Percentiles rank a stretch among this genome's conserved stretches.
Evolutionary conservation across 352 stramenopile species (phyloP).

Genomic region (Elongisporangium undulatum): DNA sequence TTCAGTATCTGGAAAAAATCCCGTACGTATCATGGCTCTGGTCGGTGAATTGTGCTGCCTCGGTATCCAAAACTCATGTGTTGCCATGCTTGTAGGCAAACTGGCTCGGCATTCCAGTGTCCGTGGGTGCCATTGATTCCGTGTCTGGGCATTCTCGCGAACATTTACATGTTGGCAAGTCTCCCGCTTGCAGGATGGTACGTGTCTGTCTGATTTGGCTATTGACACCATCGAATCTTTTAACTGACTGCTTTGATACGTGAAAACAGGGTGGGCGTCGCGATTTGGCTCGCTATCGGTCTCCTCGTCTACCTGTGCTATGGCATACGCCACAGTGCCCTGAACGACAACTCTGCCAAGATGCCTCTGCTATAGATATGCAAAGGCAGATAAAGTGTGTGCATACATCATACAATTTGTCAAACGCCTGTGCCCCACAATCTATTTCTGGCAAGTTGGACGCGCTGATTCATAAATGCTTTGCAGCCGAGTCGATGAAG

Average conservation of each 20-base stretch:
- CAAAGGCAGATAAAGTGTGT: too few species aligned
- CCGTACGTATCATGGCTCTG: slow-evolving; percentile 18
- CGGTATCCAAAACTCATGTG: background rate
- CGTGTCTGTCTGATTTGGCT: slow-evolving; percentile 4
- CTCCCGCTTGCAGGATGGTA: slow-evolving; percentile 54
- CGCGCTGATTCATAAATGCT: background rate
- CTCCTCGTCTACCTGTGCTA: slow-evolving; percentile 74
- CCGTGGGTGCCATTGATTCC: slow-evolving; percentile 53
- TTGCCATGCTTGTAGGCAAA: slow-evolving; percentile 8
- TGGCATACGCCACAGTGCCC: slow-evolving; percentile 69
- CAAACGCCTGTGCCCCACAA: too few species aligned
- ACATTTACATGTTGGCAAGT: slow-evolving; percentile 67
- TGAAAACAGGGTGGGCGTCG: slow-evolving; percentile 55
- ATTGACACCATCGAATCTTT: background rate
- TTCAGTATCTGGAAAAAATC: slow-evolving; percentile 56
- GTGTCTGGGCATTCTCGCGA: slow-evolving; percentile 54
- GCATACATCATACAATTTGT: too few species aligned
- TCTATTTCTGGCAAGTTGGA: too few species aligned
- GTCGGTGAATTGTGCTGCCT: background rate
- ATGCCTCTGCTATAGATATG: slow-evolving; percentile 11
- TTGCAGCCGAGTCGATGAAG: background rate
- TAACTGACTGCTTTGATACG: background rate
- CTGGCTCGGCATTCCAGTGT: slow-evolving; percentile 49
- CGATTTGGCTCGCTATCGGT: slow-evolving; percentile 62
- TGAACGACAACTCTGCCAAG: slow-evolving; percentile 21